A percentile compares a stretch with the other conserved stretches of the same genome.
Conservation (phyloP, 176 grass and related monocot species). For the Tuctoria greenei region DNA sequence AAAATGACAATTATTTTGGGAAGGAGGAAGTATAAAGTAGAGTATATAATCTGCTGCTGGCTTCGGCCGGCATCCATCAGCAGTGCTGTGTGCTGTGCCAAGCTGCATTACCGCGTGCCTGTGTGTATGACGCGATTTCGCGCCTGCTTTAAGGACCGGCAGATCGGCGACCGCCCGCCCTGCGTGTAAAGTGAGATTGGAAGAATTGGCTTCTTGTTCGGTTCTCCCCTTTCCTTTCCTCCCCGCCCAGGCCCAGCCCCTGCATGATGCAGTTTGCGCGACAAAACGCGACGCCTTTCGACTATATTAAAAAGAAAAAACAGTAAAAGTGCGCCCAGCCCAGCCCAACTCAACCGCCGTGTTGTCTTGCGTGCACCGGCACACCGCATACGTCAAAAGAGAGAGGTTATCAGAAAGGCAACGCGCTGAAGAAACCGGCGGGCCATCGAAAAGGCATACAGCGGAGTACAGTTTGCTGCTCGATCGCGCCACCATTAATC, state of each 20-base stretch:
- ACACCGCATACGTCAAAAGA: neutral
- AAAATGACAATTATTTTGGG: no score
- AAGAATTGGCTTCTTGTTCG: neutral
- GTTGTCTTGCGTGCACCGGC: slow-evolving; percentile 11
- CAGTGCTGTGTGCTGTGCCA: no score
- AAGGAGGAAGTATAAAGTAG: no score
- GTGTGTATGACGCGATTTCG: slow-evolving; percentile 2
- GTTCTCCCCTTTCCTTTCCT: neutral
- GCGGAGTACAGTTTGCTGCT: no score
- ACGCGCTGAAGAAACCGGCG: slow-evolving; percentile 22
- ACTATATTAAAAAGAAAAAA: slow-evolving; percentile 10
- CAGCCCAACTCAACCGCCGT: slow-evolving; percentile 4
- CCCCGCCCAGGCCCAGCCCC: no score
- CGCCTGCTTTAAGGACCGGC: slow-evolving; percentile 17
- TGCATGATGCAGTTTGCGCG: neutral
- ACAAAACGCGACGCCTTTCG: slow-evolving; percentile 25
- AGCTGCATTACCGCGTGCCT: neutral
- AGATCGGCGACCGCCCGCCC: neutral
- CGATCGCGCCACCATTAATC: no score
- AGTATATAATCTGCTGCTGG: neutral
- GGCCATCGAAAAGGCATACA: no score
- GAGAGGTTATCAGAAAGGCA: neutral
- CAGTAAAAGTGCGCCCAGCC: neutral
- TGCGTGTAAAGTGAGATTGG: slow-evolving; percentile 24
- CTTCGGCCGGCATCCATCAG: neutral